Base-by-base conservation (phyloP, 352 stramenopile genomes). In the Pythium aristosporum region DNA sequence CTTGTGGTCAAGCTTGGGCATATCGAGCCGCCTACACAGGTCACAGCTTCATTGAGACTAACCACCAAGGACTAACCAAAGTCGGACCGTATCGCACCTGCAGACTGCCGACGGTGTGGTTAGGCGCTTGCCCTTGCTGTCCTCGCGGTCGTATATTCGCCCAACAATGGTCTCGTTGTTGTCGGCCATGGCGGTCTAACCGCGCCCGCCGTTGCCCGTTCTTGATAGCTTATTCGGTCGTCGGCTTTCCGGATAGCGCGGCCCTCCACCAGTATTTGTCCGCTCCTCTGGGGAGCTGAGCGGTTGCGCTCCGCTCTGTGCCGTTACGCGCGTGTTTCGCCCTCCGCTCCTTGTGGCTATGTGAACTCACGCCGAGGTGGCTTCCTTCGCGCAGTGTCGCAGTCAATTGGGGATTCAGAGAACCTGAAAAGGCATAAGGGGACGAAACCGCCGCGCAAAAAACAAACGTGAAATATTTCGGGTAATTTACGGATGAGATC, bases 1-100 rank as follows among this genome's bases (percentile, higher is more conserved):
- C 34, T 65, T 70, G 15, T 53, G 30, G 16, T 63, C 61, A 0
- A 52, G 18, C 36, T 62, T 64, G 30, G 66, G 54, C 58, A 61
- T 50, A 11, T 59, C 55, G 9, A 53, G n/a, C 20, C 28, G 34
- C 8, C 48, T 54, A 32, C 4, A 16, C 10, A 37, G 20, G 21
- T 16, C 13, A 18, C 46, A 52, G 46, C 20, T 16, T 34, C 20
- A 34, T 7, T 11, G 23, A 34, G n/a, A 34, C 46, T 30, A 52
- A 42, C 37, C 15, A 42, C 4, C 25, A 30, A 5, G 5, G 25
- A 30, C 25, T 30, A 1, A 30, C 25, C 25, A 30, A 5, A 42
- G 37, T 42, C 37, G 37, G 37, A 42, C 5, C 25, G 15, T 12
- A 34, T 16, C 57, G 47, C 28, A 65, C 57, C 57, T 56, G 18